Evolutionary conservation across 2,329 filamentous ascomycete species (phyloP), one percentile per base, ranked within the genome.

Genomic region (Trichophaea hybrida): DNA sequence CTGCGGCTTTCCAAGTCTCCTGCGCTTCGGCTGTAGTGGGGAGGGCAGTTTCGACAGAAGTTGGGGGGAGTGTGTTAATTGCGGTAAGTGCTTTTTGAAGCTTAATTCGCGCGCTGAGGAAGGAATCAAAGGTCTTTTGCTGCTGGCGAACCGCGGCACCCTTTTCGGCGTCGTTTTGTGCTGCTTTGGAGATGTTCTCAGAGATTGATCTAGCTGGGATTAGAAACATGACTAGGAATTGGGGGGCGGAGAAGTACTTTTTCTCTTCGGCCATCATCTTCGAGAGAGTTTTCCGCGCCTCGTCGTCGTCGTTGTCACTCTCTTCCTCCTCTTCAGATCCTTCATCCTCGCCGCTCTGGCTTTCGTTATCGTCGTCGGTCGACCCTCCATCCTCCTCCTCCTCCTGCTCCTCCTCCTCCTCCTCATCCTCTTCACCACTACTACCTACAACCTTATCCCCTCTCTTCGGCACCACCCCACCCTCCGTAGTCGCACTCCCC

Each of bases 31-130:
- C 69, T 59, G 71, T 69, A 70, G 40, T 24, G 37, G 37, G 48
- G 12, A 57, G 33, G 57, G 10, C 37, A 24, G 44, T 34, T n/a
- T 35, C 12, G 31, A 54, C 24, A 32, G 12, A 24, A 31, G 55
- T 44, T 24, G 75, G 70, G 13, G 78, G 72, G 44, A 94, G 76
- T 0, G 88, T 85, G 71, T 96, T 96, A 32, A 84, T 80, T 0
- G 86, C 84, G 13, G 93, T 80, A 12, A 98, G 74, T 1, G 87
- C 88, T 72, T 96, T 97, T 72, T 98, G 94, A 15, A 98, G 75
- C 62, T 91, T 86, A 69, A 98, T 96, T 17, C 93, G 83, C 12
- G 89, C 80, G 73, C 95, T 94, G 35, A 98, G 78, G 0, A 97
- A 80, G 0, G 86, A 81, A 67, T 97, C 91, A 69, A 95, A 98